Evolutionary conservation across 73 alveolate genomes (phyloP).

Genomic region (Paramecium sexaurelia): DNA sequence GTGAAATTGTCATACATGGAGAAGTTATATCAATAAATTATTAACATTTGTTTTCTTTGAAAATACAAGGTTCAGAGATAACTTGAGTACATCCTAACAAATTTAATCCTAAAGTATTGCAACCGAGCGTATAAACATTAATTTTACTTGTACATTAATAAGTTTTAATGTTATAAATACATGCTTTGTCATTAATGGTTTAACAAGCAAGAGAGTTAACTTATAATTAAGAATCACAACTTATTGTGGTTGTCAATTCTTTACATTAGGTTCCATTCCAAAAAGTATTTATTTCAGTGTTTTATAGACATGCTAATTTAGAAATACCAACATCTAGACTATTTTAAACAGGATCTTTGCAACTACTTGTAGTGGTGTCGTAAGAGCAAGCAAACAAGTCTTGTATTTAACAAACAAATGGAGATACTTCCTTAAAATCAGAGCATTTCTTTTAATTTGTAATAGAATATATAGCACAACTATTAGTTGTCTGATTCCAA

Average conservation of each 20-base stretch:
- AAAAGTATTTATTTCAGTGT: neutral
- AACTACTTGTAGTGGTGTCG: neutral
- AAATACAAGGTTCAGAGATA: neutral
- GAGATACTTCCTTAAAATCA: neutral
- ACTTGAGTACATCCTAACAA: neutral
- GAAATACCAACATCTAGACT: neutral
- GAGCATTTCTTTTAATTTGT: neutral
- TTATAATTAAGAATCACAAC: neutral
- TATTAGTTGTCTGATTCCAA: neutral
- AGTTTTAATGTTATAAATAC: neutral
- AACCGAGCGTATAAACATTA: neutral
- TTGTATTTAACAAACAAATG: slow-evolving; percentile 3
- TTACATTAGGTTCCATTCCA: neutral
- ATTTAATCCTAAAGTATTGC: neutral
- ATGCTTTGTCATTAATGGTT: neutral
- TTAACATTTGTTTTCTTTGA: neutral
- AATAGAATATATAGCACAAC: neutral
- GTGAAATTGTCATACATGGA: neutral
- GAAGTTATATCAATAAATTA: neutral
- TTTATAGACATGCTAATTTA: neutral
- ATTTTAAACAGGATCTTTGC: neutral
- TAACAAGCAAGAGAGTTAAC: neutral
- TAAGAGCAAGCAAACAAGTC: neutral
- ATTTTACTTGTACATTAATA: neutral
- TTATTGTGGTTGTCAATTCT: neutral